Evolutionary conservation across 352 stramenopile species (phyloP), one percentile per base, ranked within the genome.

Genomic region (Pythium phragmitis): DNA sequence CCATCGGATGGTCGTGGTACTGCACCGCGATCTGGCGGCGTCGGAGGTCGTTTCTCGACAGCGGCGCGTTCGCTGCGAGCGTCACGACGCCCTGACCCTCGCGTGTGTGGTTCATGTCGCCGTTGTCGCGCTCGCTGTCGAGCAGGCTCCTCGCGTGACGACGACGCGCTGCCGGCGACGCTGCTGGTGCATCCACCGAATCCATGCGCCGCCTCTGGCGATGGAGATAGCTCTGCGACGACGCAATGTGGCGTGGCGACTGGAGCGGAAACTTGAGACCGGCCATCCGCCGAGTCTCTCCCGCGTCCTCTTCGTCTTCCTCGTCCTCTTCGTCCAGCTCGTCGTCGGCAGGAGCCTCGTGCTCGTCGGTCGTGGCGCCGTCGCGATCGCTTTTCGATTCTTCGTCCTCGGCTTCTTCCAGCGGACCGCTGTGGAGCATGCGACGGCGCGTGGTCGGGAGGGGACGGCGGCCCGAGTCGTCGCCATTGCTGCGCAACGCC

Each of bases 1-100:
- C 77, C 76, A 91, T 85, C 4, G 76, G 77, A 12, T 52, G 41
- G 21, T 69, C 45, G 46, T 61, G 50, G 19, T 62, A 51, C 50
- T 63, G 57, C 21, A 48, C 45, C 7, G 42, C 4, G 48, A 55
- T 47, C 60, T 65, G 23, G 57, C 43, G 26, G 28, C 21, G 11
- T 43, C 57, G 4, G 39, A 34, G 33, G 21, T 57, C 46, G 26
- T 30, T 30, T 46, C 39, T 33, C 48, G 41, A 23, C 52, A 36
- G n/a, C 36, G 28, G 30, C 17, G 33, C 56, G 45, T 45, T 28
- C 47, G 47, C 26, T n/a, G 55, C 23, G 37, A 57, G 57, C 49
- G 5, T 43, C 9, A 61, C 7, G 33, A 41, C 57, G 28, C 30
- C n/a, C 14, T 26, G 16, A 19, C 45, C 9, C 39, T 9, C 34